phyloP scores from a whole-genome alignment of 2,329 filamentous ascomycete species.

The Cephalotrichum gorgonifer region DNA sequence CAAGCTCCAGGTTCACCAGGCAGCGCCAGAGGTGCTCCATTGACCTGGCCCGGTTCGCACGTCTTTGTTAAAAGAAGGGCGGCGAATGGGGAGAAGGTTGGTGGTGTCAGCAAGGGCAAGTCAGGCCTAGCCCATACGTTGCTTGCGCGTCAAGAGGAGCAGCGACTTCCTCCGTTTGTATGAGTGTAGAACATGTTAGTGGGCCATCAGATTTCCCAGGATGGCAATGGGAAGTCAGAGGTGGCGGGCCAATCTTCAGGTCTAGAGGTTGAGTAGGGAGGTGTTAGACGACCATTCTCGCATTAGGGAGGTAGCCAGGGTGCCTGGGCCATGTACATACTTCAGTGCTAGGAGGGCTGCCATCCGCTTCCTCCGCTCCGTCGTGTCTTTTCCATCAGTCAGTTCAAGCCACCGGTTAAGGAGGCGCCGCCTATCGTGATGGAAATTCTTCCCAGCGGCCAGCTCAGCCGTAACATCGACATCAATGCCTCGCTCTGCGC shows the following conservation, averaged over 20 bases:
- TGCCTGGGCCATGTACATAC: background rate
- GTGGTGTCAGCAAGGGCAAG: too few relatives aligned
- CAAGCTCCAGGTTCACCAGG: too few relatives aligned
- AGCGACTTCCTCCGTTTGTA: too few relatives aligned
- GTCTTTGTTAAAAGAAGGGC: too few relatives aligned
- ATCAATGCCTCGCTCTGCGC: constrained; percentile 57
- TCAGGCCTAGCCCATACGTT: too few relatives aligned
- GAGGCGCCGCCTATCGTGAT: background rate
- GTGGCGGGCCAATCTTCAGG: constrained; percentile 2
- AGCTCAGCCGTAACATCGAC: constrained; percentile 21
- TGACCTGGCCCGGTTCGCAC: too few relatives aligned
- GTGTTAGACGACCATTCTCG: background rate
- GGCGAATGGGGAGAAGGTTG: too few relatives aligned
- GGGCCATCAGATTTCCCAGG: background rate
- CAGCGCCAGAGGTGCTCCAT: too few relatives aligned
- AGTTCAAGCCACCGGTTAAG: background rate
- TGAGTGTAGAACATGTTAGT: background rate
- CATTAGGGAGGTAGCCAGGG: background rate
- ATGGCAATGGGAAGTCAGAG: background rate
- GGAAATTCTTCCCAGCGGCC: background rate
- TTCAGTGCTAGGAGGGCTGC: background rate
- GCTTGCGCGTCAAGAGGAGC: too few relatives aligned
- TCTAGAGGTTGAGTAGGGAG: background rate
- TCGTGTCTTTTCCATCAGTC: background rate
- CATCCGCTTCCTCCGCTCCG: background rate